Evolutionary conservation across 73 alveolate genomes (phyloP).

Genomic region (Urostyla sp.): DNA sequence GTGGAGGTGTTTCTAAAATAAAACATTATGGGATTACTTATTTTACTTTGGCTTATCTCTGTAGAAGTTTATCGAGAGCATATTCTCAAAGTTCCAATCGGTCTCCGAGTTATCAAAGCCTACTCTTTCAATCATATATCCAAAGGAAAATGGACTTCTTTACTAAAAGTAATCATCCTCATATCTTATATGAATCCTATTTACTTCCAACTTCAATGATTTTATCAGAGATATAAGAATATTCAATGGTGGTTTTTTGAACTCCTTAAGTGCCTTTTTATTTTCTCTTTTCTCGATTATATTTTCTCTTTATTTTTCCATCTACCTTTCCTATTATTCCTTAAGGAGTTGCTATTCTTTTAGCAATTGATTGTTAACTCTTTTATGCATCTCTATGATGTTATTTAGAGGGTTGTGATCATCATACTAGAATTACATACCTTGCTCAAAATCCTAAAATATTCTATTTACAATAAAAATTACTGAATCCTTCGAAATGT

Average conservation of each 20-base stretch:
- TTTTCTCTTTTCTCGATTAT: slow-evolving; percentile 13
- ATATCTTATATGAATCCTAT: slow-evolving; percentile 67
- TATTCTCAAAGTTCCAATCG: slow-evolving; percentile 45
- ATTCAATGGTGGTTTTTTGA: slow-evolving; percentile 59
- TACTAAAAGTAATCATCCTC: slow-evolving; percentile 70
- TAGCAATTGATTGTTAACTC: slow-evolving; percentile 9
- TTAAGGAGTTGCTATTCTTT: neutral
- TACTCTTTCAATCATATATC: slow-evolving; percentile 49
- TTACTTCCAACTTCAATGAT: slow-evolving; percentile 41
- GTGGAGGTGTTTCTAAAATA: slow-evolving; percentile 15
- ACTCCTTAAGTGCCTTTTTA: slow-evolving; percentile 5
- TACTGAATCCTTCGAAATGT: slow-evolving; percentile 62
- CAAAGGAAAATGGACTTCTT: slow-evolving; percentile 67
- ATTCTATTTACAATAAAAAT: neutral
- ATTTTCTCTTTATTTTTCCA: neutral
- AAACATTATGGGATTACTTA: neutral
- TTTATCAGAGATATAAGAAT: slow-evolving; percentile 39
- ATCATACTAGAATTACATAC: slow-evolving; percentile 13
- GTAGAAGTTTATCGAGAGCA: slow-evolving; percentile 6
- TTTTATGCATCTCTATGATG: slow-evolving; percentile 38
- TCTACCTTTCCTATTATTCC: slow-evolving; percentile 29
- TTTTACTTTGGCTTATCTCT: slow-evolving; percentile 22
- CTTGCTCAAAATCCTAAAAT: slow-evolving; percentile 36
- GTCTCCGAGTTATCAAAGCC: slow-evolving; percentile 38
- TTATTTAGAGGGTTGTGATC: slow-evolving; percentile 19